Base-by-base conservation (phyloP, 192 early-diverging fungal species). In the Coemansia sp. region DNA sequence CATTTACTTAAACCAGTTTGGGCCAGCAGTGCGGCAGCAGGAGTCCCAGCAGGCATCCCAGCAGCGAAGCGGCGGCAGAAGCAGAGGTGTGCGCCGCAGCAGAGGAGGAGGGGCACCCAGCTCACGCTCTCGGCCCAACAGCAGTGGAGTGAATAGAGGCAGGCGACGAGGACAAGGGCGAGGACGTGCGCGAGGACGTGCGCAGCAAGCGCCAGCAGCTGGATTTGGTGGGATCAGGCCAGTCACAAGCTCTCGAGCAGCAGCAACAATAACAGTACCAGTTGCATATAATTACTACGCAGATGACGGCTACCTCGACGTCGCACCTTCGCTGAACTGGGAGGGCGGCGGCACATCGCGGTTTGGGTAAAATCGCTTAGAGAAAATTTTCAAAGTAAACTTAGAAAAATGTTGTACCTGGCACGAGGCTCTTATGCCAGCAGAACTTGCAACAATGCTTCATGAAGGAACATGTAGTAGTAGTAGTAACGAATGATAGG, bases 1-100 rank as follows among this genome's bases (percentile, higher is more conserved):
- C 37, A 59, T 82, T 41, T 82, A 82, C 49, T 42, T 68, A 27
- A 70, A 76, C 45, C 79, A 82, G 60, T 82, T 82, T 53, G 69
- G 32, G 6, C 62, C 32, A 22, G 25, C 47, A 6, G 31, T 42
- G 59, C 42, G 45, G 29, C 62, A 15, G 62, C 47, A 24, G 32
- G 11, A 31, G 17, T 37, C 38, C 58, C n/a, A n/a, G n/a, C n/a
- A n/a, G n/a, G n/a, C n/a, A 12, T 31, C 31, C 20, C 64, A 67
- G 40, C 42, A 59, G 25, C 60, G 40, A 9, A 14, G 22, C 8
- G 31, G 58, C 31, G 7, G 66, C 11, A 24, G 51, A 37, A 17
- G 51, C n/a, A n/a, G n/a, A n/a, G n/a, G n/a, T n/a, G n/a, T n/a
- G 27, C 64, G 64, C 20, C 53, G 32, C 29, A 15, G 29, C n/a